Evolutionary conservation across 106 monocot genomes (phyloP).

Genomic region (Narthecium ossifragum): DNA sequence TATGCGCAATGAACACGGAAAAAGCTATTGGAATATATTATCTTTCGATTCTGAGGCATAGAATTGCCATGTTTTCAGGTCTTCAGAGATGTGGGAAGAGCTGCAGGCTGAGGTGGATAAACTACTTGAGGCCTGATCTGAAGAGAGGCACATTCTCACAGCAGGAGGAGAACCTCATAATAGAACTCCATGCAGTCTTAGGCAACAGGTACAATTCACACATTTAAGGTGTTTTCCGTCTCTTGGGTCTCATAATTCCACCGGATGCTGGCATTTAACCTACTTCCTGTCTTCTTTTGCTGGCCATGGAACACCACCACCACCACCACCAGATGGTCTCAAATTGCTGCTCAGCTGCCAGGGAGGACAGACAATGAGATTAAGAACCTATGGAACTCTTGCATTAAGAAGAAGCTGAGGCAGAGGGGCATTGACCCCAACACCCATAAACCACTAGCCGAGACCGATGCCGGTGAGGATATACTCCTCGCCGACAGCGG

Average conservation of each 20-base stretch:
- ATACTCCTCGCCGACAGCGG: not conserved
- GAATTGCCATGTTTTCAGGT: conserved; percentile 14
- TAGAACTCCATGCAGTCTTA: conserved; percentile 44
- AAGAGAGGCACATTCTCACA: conserved; percentile 44
- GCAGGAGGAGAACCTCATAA: conserved; percentile 47
- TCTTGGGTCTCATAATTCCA: too few species aligned
- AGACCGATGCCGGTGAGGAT: conserved; percentile 5
- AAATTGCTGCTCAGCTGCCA: conserved; percentile 48
- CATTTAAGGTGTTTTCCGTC: too few species aligned
- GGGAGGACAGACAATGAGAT: conserved; percentile 62
- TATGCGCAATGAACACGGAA: conserved; percentile 8
- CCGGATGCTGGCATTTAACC: too few species aligned
- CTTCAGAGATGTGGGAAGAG: conserved; percentile 50
- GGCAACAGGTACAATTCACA: conserved; percentile 63
- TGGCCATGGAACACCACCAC: too few species aligned
- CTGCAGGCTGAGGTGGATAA: conserved; percentile 49
- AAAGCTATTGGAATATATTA: too few species aligned
- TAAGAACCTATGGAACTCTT: conserved; percentile 52
- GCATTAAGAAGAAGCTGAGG: conserved; percentile 52
- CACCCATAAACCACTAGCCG: conserved; percentile 41
- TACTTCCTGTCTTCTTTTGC: too few species aligned
- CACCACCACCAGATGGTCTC: conserved; percentile 35
- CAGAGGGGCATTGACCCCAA: conserved; percentile 48
- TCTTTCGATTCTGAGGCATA: too few species aligned
- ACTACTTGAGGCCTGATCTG: conserved; percentile 36